Evolutionary conservation across 2,329 filamentous ascomycete species (phyloP), one percentile per base, ranked within the genome.

Genomic region (Ilyonectria sp.): DNA sequence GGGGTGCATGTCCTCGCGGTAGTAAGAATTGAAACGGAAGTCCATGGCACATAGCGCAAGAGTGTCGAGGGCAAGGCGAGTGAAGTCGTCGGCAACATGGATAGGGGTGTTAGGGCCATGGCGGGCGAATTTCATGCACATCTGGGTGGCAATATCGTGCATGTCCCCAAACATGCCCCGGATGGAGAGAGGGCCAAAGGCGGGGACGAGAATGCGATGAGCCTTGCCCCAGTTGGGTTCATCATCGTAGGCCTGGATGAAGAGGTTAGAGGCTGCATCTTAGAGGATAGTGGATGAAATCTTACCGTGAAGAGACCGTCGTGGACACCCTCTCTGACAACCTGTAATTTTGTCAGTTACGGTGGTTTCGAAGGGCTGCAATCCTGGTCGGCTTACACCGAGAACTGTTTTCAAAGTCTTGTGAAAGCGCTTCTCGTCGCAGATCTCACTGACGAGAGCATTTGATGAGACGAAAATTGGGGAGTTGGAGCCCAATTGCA

Each of bases 21-120:
- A 94, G 79, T 91, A 94, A 1, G 88, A 91, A 79, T 94, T 94
- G 84, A 94, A 94, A 19, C 92, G 89, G 66, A 86, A 91, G 43
- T 88, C 87, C 89, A 93, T 92, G n/a, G 89, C 84, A 77, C 91
- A 92, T 3, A 94, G 84, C 1, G 90, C 91, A 9, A 94, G 85
- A 0, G 91, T 92, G 76, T 94, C 92, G 2, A 94, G 85, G 0
- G 92, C 90, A 35, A 94, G 81, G n/a, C 92, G 86, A 2, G 92
- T 93, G 69, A 93, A 93, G 77, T 93, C 91, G 19, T 92, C 89
- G 0, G 88, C 86, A 0, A 88, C 87, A 50, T 85, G 81, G 65
- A 94, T 91, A 10, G 86, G 82, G 50, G 85, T 77, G 2, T 83
- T 78, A 1, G 88, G 81, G 0, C 92, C 92, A 70, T 89, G 84